Base-by-base conservation (phyloP, 495 filamentous ascomycete species). In the Lophium mytilinum region DNA sequence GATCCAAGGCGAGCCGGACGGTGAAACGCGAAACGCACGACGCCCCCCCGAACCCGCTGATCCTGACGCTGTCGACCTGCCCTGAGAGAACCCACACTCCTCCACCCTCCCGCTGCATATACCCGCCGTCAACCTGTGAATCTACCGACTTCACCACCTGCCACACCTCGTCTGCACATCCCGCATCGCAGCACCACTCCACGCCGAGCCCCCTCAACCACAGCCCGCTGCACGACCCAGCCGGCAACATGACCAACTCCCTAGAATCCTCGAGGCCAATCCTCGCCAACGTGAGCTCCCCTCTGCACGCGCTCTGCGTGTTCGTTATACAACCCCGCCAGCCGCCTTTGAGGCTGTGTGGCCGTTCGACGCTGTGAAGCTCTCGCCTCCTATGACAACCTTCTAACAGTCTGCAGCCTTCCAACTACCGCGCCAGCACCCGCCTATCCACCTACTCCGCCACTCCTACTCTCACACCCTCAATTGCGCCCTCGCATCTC, bases 371-470 rank as follows among this genome's bases (percentile, higher is more conserved):
- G 2, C 14, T 18, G 7, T 19, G 43, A n/a, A 9, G 45, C 39
- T 48, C 15, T n/a, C 15, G 33, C 15, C 33, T 24, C 9, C 17
- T n/a, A 48, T 24, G 10, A 7, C 21, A 48, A 15, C 6, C 14
- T 10, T 12, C 45, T 48, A 48, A 48, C 19, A 18, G 14, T 21
- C 45, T 24, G 8, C 55, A 54, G 24, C 64, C 68, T 24, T 63
- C 69, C 15, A 58, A 59, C 61, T 61, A 62, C 63, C 86, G 85
- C 64, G 78, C 80, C 58, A 90, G 87, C 4, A 81, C 86, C 65
- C 84, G 90, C 67, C 83, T 87, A 72, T 91, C 87, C 68, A 90
- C 87, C 54, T 86, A 89, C 72, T 88, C 83, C 76, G 80, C 80
- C 58, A 77, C 82, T 43, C 86, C 87, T 21, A 90, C 87, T 55